Conservation (phyloP, 116 monocot genomes). For the Cymodocea nodosa region DNA sequence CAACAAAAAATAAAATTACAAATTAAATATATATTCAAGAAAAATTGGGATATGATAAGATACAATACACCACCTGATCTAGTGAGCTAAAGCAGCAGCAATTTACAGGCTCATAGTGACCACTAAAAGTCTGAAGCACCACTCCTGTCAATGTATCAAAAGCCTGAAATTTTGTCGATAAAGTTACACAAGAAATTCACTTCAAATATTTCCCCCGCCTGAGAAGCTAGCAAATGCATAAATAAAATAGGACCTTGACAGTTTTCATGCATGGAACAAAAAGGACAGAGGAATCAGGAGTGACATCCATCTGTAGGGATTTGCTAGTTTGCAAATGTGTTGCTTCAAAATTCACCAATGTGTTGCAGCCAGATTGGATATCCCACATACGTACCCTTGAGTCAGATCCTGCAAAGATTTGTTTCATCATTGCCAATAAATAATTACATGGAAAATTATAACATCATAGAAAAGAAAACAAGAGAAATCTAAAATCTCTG, state of each 20-base stretch:
- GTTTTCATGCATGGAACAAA: constrained; percentile 87
- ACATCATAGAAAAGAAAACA: background rate
- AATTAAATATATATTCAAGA: background rate
- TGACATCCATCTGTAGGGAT: constrained; percentile 52
- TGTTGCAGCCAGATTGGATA: constrained; percentile 87
- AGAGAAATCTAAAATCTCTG: background rate
- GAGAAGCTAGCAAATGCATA: background rate
- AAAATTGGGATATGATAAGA: background rate
- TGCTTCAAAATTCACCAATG: constrained; percentile 78
- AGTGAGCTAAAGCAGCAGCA: constrained; percentile 62
- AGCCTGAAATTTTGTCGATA: constrained; percentile 28
- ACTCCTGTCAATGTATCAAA: constrained; percentile 83
- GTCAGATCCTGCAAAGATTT: constrained; percentile 61
- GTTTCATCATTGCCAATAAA: too few species aligned
- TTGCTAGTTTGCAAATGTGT: constrained; percentile 64
- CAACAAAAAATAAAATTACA: background rate
- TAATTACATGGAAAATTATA: background rate
- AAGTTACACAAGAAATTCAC: background rate
- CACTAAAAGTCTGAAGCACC: constrained; percentile 40
- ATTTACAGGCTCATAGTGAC: constrained; percentile 83
- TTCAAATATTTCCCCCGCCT: background rate
- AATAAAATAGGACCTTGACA: constrained; percentile 41
- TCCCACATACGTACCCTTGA: constrained; percentile 93
- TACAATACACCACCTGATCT: constrained; percentile 50
- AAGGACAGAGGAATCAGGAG: constrained; percentile 61